Evolutionary conservation across 257 asterid genomes (phyloP).

Genomic region (Solanum etuberosum): DNA sequence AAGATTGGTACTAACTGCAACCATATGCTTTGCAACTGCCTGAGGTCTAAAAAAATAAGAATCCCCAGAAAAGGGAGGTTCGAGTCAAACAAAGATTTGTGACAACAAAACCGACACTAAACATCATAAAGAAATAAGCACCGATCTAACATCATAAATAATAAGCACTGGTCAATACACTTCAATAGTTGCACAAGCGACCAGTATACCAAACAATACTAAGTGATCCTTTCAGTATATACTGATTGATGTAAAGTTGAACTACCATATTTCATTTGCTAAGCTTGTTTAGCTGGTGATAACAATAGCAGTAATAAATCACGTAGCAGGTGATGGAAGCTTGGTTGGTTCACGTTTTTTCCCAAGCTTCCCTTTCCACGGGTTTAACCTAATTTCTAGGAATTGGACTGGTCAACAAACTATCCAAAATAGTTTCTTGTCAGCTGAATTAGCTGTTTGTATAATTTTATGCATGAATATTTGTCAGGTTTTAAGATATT

Average conservation of each 20-base stretch:
- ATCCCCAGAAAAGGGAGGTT: background rate
- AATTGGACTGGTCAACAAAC: background rate
- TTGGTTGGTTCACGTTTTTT: background rate
- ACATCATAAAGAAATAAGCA: background rate
- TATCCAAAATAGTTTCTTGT: background rate
- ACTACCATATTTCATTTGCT: background rate
- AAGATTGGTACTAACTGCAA: conserved; percentile 97
- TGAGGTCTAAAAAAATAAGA: conserved; percentile 42
- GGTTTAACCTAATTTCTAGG: background rate
- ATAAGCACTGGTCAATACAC: background rate
- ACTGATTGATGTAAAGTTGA: background rate
- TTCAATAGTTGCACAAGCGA: background rate
- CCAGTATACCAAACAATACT: background rate
- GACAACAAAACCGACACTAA: background rate
- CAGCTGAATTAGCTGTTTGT: background rate
- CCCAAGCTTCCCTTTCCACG: background rate
- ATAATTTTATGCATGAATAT: background rate
- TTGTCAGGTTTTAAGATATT: background rate
- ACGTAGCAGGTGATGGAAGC: background rate
- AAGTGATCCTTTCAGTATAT: background rate
- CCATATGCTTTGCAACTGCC: conserved; percentile 99
- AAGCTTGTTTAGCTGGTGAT: background rate
- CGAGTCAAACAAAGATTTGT: background rate
- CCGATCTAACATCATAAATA: background rate
- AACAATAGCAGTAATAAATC: background rate